phyloP scores from a whole-genome alignment of 2,329 filamentous ascomycete species.

The Capronia coronata region DNA sequence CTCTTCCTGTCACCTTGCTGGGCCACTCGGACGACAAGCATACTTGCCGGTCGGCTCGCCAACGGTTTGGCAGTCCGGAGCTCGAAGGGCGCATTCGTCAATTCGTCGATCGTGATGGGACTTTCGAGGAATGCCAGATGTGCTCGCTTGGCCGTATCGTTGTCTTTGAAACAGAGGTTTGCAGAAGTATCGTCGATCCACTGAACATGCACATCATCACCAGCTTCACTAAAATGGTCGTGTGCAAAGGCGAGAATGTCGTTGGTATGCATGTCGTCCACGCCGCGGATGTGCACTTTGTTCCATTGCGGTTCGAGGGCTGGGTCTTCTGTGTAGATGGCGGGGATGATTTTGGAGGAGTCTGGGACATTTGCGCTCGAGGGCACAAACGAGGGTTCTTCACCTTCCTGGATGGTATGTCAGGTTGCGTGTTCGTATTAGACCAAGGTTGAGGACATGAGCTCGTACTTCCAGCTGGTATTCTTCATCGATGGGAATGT shows the following conservation, averaged over 20 bases:
- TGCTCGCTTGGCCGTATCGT: slow-evolving; percentile 49
- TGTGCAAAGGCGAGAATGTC: slow-evolving; percentile 70
- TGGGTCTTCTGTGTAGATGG: slow-evolving; percentile 28
- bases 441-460: background rate
- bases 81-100: slow-evolving; percentile 54
- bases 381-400: slow-evolving; percentile 27
- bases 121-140: slow-evolving; percentile 44
- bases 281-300: slow-evolving; percentile 77
- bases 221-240: slow-evolving; percentile 55
- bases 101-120: slow-evolving; percentile 31
- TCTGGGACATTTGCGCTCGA: slow-evolving; percentile 14
- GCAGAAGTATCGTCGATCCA: slow-evolving; percentile 94
- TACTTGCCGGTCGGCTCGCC: slow-evolving; percentile 60
- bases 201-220: slow-evolving; percentile 58
- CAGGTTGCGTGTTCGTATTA: slow-evolving; percentile 5
- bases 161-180: slow-evolving; percentile 68
- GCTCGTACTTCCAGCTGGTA: slow-evolving; percentile 27
- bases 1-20: slow-evolving; percentile 72
- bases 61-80: slow-evolving; percentile 63
- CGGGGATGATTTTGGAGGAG: slow-evolving; percentile 21
- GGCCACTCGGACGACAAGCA: slow-evolving; percentile 67
- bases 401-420: slow-evolving; percentile 27
- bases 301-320: slow-evolving; percentile 32
- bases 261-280: slow-evolving; percentile 72
- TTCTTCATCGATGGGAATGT: slow-evolving; percentile 23